phyloP scores from a whole-genome alignment of 1,139 yeast genomes.

The Lipomyces yarrowii region DNA sequence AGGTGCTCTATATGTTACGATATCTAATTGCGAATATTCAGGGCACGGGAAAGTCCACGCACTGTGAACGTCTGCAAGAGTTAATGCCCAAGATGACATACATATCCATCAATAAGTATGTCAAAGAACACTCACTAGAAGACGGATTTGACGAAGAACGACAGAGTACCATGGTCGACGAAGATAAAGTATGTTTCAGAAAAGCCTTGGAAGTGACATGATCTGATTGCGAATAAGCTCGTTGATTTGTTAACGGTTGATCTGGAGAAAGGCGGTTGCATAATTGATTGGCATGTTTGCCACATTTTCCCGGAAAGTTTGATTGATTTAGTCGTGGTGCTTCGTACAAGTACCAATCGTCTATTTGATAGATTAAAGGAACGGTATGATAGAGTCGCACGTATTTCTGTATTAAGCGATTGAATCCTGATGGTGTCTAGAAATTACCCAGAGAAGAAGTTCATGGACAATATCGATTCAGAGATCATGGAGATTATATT shows the following conservation, averaged over 20 bases:
- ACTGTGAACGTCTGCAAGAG: constrained; percentile 63
- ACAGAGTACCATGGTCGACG: constrained; percentile 88
- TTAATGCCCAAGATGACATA: constrained; percentile 46
- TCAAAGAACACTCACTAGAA: constrained; percentile 73
- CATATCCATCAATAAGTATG: constrained; percentile 68
- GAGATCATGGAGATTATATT: constrained; percentile 94
- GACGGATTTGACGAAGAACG: constrained; percentile 85
- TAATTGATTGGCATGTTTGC: constrained; percentile 97
- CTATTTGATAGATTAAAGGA: constrained; percentile 74
- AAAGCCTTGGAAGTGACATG: neutral
- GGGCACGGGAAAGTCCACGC: constrained; percentile 95
- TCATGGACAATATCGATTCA: constrained; percentile 91
- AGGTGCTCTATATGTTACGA: neutral
- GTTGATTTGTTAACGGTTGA: constrained; percentile 80
- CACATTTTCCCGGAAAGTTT: constrained; percentile 92
- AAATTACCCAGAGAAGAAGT: constrained; percentile 75
- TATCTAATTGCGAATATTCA: constrained; percentile 19
- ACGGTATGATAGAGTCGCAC: constrained; percentile 34
- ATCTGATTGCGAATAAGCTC: constrained; percentile 40
- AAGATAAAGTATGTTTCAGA: constrained; percentile 54
- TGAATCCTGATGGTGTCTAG: constrained; percentile 41
- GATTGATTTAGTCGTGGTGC: constrained; percentile 88
- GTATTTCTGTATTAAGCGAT: neutral
- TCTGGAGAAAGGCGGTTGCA: constrained; percentile 77
- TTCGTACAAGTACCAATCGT: constrained; percentile 71